These are phyloP conservation scores for Eutrema heterophyllum DNA, from an alignment of 345 rosid genomes.

Conservation along the genomic window DNA sequence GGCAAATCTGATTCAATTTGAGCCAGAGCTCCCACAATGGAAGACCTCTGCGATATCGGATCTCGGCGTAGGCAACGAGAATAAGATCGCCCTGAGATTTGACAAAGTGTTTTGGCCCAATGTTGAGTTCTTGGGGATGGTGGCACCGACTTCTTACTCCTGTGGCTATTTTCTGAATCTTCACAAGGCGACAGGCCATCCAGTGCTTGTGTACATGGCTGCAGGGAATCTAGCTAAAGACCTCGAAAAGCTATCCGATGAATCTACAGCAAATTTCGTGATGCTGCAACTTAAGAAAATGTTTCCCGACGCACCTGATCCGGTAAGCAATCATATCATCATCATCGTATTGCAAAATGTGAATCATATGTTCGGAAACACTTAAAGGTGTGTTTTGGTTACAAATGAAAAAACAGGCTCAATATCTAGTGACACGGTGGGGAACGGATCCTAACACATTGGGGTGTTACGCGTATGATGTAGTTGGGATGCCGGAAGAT, in stretches of 20 bases:
- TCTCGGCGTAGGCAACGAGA: slow-evolving; percentile 80
- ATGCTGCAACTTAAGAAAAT: slow-evolving; percentile 79
- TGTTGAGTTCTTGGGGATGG: slow-evolving; percentile 70
- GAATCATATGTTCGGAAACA: not conserved
- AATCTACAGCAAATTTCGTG: slow-evolving; percentile 54
- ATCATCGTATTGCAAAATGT: not conserved
- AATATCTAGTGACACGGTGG: slow-evolving; percentile 67
- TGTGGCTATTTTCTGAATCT: slow-evolving; percentile 90
- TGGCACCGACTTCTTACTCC: slow-evolving; percentile 63
- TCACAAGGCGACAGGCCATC: slow-evolving; percentile 83
- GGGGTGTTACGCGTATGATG: slow-evolving; percentile 76
- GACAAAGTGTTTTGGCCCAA: slow-evolving; percentile 77
- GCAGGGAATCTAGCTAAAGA: slow-evolving; percentile 73
- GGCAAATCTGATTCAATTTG: slow-evolving; percentile 71
- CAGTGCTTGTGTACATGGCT: slow-evolving; percentile 83
- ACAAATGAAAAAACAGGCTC: slow-evolving; percentile 40
- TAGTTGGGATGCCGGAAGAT: slow-evolving; percentile 72
- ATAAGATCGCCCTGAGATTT: slow-evolving; percentile 69
- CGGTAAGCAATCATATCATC: slow-evolving; percentile 39
- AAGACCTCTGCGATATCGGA: slow-evolving; percentile 70
- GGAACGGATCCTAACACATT: slow-evolving; percentile 75
- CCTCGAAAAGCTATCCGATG: slow-evolving; percentile 66
- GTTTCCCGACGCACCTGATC: slow-evolving; percentile 77
- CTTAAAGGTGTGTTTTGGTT: not conserved
- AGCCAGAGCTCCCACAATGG: slow-evolving; percentile 83